Conservation (phyloP, 2,329 filamentous ascomycete species). For the Boeremia exigua region DNA sequence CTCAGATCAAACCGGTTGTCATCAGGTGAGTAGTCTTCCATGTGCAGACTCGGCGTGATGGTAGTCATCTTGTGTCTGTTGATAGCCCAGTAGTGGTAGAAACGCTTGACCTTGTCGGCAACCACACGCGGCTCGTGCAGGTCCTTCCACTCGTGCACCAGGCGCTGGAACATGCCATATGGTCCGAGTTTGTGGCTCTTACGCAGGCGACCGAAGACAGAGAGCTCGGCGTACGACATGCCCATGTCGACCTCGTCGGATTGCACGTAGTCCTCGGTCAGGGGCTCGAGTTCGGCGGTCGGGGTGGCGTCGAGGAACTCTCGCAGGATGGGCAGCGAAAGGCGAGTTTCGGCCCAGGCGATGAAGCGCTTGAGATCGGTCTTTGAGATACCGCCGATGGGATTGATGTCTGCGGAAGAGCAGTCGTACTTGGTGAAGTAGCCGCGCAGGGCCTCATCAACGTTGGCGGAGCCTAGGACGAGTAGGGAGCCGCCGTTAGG, state of each 20-base stretch:
- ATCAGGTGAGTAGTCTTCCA: slow-evolving; percentile 60
- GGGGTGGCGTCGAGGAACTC: slow-evolving; percentile 64
- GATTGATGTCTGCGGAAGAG: slow-evolving; percentile 57
- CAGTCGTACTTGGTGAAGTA: slow-evolving; percentile 77
- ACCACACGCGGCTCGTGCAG: slow-evolving; percentile 50
- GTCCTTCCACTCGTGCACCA: slow-evolving; percentile 59
- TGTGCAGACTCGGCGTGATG: slow-evolving; percentile 37
- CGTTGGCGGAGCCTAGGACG: slow-evolving; percentile 72
- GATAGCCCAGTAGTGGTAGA: slow-evolving; percentile 50
- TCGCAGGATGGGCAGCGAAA: slow-evolving; percentile 68
- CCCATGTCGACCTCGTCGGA: slow-evolving; percentile 63
- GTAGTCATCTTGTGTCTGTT: slow-evolving; percentile 35
- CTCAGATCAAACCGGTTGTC: slow-evolving; percentile 64
- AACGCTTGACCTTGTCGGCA: slow-evolving; percentile 54
- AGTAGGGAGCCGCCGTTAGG: slow-evolving; percentile 65
- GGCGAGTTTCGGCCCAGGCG: slow-evolving; percentile 59
- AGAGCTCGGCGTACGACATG: slow-evolving; percentile 59
- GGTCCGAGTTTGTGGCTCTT: slow-evolving; percentile 57
- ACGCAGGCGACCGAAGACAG: slow-evolving; percentile 59
- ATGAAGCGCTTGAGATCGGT: slow-evolving; percentile 76
- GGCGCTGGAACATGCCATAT: slow-evolving; percentile 60
- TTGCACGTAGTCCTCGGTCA: slow-evolving; percentile 67
- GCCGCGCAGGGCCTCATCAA: slow-evolving; percentile 55
- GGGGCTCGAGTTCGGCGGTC: slow-evolving; percentile 64
- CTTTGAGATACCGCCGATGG: slow-evolving; percentile 68